Percentiles rank a stretch among this genome's conserved stretches.
phyloP scores from a whole-genome alignment of 192 early-diverging fungal species.

The Diversispora eburnea region DNA sequence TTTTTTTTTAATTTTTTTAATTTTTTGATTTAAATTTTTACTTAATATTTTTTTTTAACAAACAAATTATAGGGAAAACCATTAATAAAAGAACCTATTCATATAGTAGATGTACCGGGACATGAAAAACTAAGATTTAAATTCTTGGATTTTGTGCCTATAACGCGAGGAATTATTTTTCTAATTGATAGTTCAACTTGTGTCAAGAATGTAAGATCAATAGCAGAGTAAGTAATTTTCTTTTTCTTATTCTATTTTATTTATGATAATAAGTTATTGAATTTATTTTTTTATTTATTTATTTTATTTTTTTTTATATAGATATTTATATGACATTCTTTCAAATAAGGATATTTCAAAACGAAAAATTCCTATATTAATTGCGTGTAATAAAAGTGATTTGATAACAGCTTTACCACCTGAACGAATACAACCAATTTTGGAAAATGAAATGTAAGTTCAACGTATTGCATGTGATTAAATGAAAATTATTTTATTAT shows the following conservation, averaged over 20 bases:
- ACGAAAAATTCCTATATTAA: constrained; percentile 58
- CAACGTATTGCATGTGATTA: no score
- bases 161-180: constrained; percentile 71
- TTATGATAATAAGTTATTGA: neutral
- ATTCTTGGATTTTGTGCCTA: constrained; percentile 63
- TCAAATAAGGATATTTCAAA: constrained; percentile 57
- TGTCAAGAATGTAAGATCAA: constrained; percentile 46
- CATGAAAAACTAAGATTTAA: constrained; percentile 78
- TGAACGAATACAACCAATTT: constrained; percentile 56
- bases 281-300: neutral
- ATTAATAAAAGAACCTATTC: constrained; percentile 40
- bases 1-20: neutral
- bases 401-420: constrained; percentile 63
- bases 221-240: constrained; percentile 56
- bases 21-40: neutral
- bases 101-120: constrained; percentile 84
- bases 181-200: constrained; percentile 72
- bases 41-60: neutral
- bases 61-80: neutral
- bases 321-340: constrained; percentile 76
- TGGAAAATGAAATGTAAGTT: constrained; percentile 76
- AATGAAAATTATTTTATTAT: neutral
- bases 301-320: constrained; percentile 7
- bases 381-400: constrained; percentile 86
- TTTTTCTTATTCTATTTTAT: neutral